phyloP scores from a whole-genome alignment of 192 early-diverging fungal genomes.

The Entomortierella beljakovae region DNA sequence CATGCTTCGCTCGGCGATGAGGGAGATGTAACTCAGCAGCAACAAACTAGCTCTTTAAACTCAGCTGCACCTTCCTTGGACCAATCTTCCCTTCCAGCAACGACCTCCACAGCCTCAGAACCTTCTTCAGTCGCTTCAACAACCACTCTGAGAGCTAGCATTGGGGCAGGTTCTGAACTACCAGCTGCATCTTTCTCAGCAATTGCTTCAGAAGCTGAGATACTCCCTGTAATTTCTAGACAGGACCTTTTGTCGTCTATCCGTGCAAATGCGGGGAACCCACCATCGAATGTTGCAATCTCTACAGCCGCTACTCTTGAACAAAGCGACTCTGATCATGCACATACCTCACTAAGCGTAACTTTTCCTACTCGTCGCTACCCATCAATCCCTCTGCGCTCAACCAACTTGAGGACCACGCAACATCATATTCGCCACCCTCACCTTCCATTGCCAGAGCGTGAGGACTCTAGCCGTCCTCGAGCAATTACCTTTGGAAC shows the following conservation, averaged over 20 bases:
- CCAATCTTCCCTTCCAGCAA: neutral
- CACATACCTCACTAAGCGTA: conserved; percentile 8
- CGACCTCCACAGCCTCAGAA: neutral
- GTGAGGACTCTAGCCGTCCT: conserved; percentile 33
- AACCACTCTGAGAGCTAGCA: neutral
- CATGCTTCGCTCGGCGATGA: too few species aligned
- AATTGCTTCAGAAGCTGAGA: neutral
- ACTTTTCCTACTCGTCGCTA: conserved; percentile 2
- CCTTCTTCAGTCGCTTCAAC: neutral
- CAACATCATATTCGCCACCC: conserved; percentile 8
- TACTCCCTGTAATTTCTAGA: neutral
- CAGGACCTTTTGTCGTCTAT: conserved; percentile 3
- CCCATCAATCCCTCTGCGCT: conserved; percentile 12
- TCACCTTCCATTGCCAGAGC: conserved; percentile 18
- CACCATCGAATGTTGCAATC: neutral
- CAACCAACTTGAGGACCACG: conserved; percentile 1
- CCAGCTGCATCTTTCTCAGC: neutral
- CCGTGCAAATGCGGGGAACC: neutral
- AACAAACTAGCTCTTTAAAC: neutral
- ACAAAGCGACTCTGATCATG: conserved; percentile 7
- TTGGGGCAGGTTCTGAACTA: neutral
- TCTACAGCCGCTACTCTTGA: neutral
- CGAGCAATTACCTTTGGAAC: conserved; percentile 45
- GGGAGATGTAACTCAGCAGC: too few species aligned
- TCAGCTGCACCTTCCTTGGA: neutral